A percentile compares a stretch with the other conserved stretches of the same genome.
Conservation (phyloP, 2,329 filamentous ascomycete species). For the Ophiocordyceps camponoti-floridani region DNA sequence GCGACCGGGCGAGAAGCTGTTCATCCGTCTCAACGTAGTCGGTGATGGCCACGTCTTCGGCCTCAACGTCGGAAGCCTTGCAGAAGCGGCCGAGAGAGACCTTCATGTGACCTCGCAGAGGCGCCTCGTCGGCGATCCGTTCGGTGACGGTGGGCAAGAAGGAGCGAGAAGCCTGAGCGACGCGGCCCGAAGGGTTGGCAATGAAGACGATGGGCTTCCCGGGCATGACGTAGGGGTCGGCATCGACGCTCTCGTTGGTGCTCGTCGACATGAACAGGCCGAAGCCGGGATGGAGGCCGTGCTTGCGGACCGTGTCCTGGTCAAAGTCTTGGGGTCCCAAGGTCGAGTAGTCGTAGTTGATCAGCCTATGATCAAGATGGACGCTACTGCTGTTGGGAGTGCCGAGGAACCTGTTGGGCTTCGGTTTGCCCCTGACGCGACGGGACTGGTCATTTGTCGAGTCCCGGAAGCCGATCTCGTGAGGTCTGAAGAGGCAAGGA, state of each 20-base stretch:
- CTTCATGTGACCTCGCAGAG: conserved; percentile 16
- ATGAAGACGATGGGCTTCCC: conserved; percentile 30
- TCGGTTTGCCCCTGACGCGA: background rate
- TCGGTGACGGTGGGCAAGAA: conserved; percentile 17
- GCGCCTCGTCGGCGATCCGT: conserved; percentile 14
- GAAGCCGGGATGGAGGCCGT: conserved; percentile 32
- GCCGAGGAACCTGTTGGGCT: conserved; percentile 25
- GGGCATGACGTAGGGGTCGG: conserved; percentile 22
- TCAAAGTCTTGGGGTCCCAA: conserved; percentile 32
- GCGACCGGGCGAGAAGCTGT: conserved; percentile 14
- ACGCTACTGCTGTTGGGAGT: conserved; percentile 34
- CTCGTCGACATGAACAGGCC: conserved; percentile 33
- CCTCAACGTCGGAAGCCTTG: conserved; percentile 14
- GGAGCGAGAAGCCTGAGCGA: conserved; percentile 29
- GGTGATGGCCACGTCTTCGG: conserved; percentile 14
- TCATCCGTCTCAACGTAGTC: conserved; percentile 16
- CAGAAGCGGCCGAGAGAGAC: conserved; percentile 19
- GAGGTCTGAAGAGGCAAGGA: conserved; percentile 27
- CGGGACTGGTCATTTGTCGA: conserved; percentile 31
- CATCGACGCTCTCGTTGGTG: conserved; percentile 23
- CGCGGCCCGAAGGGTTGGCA: conserved; percentile 25
- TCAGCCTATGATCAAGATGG: conserved; percentile 35
- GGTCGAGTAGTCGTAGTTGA: conserved; percentile 31
- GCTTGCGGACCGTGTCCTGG: conserved; percentile 26
- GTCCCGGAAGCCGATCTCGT: conserved; percentile 42